Evolutionary conservation across 2,329 filamentous ascomycete genomes (phyloP), one percentile per base, ranked within the genome.

Genomic region (Lojkania enalia): DNA sequence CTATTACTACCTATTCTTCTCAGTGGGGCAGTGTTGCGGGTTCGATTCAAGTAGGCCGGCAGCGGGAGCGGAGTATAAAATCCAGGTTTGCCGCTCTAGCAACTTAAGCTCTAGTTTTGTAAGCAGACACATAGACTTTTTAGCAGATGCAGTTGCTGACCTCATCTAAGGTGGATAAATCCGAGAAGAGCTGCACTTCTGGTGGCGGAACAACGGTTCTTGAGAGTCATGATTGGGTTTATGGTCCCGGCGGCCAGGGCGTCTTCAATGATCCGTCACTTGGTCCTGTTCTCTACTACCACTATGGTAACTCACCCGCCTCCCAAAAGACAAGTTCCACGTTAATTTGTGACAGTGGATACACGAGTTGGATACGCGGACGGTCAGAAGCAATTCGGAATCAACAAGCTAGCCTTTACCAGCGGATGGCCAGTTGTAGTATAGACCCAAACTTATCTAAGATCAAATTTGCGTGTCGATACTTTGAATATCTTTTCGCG

Each of bases 1-100:
- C 15, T 84, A 78, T 58, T 86, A 83, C 61, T 88, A 85, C 58
- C 71, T 87, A 9, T 85, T 87, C 64, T 84, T 78, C 62, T 82
- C 77, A 5, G 71, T 71, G 1, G 85, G 84, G 1, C 73, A 71
- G 20, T 87, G 84, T 72, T 87, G 85, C 46, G 73, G 71, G n/a
- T 84, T 80, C 51, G 77, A 84, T 51, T 63, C 59, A 0, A 70
- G 55, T 42, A 69, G 61, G 43, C 82, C 83, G 0, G 75, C 80
- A 0, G 37, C 71, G 0, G 84, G 83, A 3, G 69, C 71, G n/a
- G 84, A 86, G 66, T 87, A 87, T 64, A 80, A 79, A 61, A 83
- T 87, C 61, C 78, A 77, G 57, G 82, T 85, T 19, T 87, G 84
- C 69, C 71, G 82, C n/a, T 81, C 78, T 3, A 71, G 64, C 1